These are phyloP conservation scores for Parasarocladium wereldwijsianum DNA, from an alignment of 2,329 filamentous ascomycete species.

Conservation along the genomic window DNA sequence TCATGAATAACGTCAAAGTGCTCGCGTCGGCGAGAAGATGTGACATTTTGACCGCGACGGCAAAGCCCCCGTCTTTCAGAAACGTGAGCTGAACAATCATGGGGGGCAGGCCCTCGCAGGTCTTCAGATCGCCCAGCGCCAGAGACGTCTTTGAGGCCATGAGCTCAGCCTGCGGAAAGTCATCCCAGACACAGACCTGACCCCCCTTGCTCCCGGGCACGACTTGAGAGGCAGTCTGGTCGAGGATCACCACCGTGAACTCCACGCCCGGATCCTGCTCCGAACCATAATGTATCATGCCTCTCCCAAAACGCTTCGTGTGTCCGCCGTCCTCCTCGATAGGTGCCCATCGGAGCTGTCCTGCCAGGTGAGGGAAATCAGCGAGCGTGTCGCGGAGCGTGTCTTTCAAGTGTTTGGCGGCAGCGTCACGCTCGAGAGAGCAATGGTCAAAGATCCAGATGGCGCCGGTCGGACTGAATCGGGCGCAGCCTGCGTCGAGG, in stretches of 20 bases:
- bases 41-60: constrained; percentile 8
- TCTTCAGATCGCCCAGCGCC: background rate
- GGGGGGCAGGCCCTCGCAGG: constrained; percentile 1
- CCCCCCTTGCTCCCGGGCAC: background rate
- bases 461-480: background rate
- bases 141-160: constrained; percentile 1
- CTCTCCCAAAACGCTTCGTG: constrained; percentile 9
- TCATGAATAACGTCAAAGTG: constrained; percentile 9
- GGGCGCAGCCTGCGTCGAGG: background rate
- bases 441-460: background rate
- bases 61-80: constrained; percentile 10
- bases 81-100: constrained; percentile 11
- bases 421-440: background rate
- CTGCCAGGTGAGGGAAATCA: constrained; percentile 10
- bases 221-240: constrained; percentile 6
- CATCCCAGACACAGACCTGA: background rate
- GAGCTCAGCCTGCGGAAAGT: constrained; percentile 1
- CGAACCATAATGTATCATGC: constrained; percentile 10
- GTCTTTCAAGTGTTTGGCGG: constrained; percentile 5
- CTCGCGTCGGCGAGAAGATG: constrained; percentile 13
- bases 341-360: constrained; percentile 8
- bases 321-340: constrained; percentile 7
- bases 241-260: constrained; percentile 6
- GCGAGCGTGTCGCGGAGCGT: constrained; percentile 6
- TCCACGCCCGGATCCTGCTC: constrained; percentile 10